phyloP scores from a whole-genome alignment of 2,329 filamentous ascomycete species.

The Fusarium nygamai region DNA sequence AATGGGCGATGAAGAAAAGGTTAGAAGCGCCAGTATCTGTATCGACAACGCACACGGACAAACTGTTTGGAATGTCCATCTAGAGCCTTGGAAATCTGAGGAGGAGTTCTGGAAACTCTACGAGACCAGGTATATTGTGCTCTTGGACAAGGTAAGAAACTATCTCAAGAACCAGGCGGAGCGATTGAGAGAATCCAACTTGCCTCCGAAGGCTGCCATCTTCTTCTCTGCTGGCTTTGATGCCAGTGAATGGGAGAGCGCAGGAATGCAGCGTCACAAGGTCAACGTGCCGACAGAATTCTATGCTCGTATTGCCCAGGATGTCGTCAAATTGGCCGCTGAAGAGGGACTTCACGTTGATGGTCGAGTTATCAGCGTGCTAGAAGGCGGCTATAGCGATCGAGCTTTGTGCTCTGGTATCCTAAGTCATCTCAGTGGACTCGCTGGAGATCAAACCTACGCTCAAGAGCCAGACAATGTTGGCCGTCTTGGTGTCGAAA shows the following conservation, averaged over 20 bases:
- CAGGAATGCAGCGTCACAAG: constrained; percentile 93
- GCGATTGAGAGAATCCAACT: constrained; percentile 66
- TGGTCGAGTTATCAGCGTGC: constrained; percentile 88
- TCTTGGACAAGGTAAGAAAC: constrained; percentile 82
- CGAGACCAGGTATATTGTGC: constrained; percentile 76
- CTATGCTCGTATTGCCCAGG: constrained; percentile 88
- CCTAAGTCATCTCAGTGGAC: constrained; percentile 86
- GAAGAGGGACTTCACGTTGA: constrained; percentile 82
- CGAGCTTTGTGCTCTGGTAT: constrained; percentile 88
- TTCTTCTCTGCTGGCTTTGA: constrained; percentile 98
- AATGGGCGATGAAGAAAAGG: constrained; percentile 89
- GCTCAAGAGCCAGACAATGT: constrained; percentile 47
- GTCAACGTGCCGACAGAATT: constrained; percentile 98
- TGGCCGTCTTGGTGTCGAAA: constrained; percentile 65
- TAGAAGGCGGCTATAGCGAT: constrained; percentile 97
- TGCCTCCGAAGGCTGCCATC: constrained; percentile 82
- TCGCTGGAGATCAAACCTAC: constrained; percentile 67
- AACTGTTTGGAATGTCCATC: constrained; percentile 94
- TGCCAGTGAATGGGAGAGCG: constrained; percentile 92
- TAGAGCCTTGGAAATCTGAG: constrained; percentile 85
- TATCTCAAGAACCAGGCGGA: constrained; percentile 81
- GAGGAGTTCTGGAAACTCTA: constrained; percentile 92
- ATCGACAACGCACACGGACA: constrained; percentile 95
- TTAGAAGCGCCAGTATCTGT: constrained; percentile 92
- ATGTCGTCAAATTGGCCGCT: constrained; percentile 82